Conservation (phyloP, 108 stramenopile species). For the Nitzschia palea region DNA sequence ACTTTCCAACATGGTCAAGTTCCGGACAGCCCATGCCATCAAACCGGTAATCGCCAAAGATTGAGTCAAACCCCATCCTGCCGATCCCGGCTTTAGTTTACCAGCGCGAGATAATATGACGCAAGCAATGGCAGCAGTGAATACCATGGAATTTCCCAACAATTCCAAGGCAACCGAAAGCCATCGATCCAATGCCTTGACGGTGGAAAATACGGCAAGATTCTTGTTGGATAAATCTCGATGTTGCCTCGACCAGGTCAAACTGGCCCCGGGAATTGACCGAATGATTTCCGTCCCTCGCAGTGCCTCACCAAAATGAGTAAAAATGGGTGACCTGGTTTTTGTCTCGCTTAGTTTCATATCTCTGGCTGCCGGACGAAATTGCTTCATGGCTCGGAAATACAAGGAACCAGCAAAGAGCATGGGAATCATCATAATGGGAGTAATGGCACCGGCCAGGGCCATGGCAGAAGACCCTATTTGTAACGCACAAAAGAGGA, state of each 20-base stretch:
- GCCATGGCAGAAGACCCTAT: conserved; percentile 58
- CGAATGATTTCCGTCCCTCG: conserved; percentile 88
- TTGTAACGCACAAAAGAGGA: conserved; percentile 73
- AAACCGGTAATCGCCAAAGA: conserved; percentile 79
- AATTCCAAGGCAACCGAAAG: conserved; percentile 74
- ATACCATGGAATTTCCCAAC: conserved; percentile 70
- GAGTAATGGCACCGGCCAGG: conserved; percentile 65
- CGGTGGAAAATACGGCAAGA: conserved; percentile 64
- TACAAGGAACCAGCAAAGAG: conserved; percentile 53
- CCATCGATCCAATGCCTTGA: conserved; percentile 81
- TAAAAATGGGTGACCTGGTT: conserved; percentile 90
- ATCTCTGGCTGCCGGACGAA: conserved; percentile 78
- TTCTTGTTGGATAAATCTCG: conserved; percentile 57
- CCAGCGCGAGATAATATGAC: conserved; percentile 53
- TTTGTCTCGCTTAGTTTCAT: conserved; percentile 86
- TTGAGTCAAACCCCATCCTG: conserved; percentile 86
- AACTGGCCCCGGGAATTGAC: conserved; percentile 60
- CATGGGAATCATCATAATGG: conserved; percentile 59
- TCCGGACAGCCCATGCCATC: conserved; percentile 75
- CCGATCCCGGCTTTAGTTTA: conserved; percentile 55
- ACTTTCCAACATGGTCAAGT: conserved; percentile 61
- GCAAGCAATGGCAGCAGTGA: conserved; percentile 60
- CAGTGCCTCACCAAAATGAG: conserved; percentile 92
- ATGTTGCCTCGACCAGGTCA: conserved; percentile 61
- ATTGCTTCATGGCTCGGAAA: conserved; percentile 51